Base-by-base conservation (phyloP, 306 rosid species). In the Hylodesmum podocarpum region DNA sequence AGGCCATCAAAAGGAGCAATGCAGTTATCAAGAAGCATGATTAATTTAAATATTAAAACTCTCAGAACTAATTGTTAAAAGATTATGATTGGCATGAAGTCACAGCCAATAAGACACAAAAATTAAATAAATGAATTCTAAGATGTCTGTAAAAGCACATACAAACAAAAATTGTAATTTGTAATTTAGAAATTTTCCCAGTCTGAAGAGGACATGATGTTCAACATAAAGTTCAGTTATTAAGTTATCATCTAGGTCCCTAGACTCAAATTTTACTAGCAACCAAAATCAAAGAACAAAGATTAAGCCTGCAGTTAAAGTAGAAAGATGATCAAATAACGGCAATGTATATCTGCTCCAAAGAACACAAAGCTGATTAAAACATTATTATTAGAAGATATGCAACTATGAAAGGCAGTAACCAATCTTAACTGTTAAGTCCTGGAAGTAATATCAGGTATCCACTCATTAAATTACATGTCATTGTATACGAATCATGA, bases 181-280 rank as follows among this genome's bases (percentile, higher is more conserved):
- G 16, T 53, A 37, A 34, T 29, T 22, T 36, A 43, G 21, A 44
- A 54, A 9, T 3, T 31, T 18, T 28, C 33, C 40, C 47, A 22
- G 36, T 34, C 34, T 47, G 21, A 19, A 63, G 29, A 41, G 18
- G 62, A 59, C 27, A 55, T 1, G 36, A 61, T 28, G 36, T 10
- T 68, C 62, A 67, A 75, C 27, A 70, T 50, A 54, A 25, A 81
- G 25, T 81, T 76, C 67, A 39, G 4, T 29, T 53, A n/a, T 69
- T 47, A 51, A 40, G 73, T 16, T 33, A 57, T 21, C 47, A 28
- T 54, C 46, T 27, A 43, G 5, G 59, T 18, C 31, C 37, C 28
- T 3, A 66, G 53, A 63, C 22, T 18, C 50, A 22, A 55, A n/a
- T 16, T 44, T 80, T 44, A 66, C 28, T 4, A 22, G 16, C 9